Percentiles rank a stretch among this genome's conserved stretches.
Conservation (phyloP, 495 filamentous ascomycete species). For the Xylaria castorea region DNA sequence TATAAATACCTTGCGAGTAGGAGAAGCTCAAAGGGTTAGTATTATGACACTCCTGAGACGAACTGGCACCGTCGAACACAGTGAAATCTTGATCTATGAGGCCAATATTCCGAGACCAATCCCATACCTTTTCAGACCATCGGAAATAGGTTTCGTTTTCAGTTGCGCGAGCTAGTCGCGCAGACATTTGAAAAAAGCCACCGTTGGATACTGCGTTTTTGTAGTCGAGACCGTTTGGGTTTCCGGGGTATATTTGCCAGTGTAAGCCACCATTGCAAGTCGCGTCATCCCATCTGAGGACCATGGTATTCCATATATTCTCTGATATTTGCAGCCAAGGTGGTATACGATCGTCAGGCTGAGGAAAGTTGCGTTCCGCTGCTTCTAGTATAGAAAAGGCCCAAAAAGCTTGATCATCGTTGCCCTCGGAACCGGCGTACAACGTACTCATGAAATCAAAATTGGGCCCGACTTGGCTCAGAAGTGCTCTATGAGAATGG, state of each 20-base stretch:
- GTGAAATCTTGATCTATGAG: slow-evolving; percentile 56
- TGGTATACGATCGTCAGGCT: slow-evolving; percentile 59
- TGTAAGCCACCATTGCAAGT: slow-evolving; percentile 74
- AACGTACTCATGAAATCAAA: slow-evolving; percentile 63
- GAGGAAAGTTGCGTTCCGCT: slow-evolving; percentile 74
- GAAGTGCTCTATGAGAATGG: slow-evolving; percentile 52
- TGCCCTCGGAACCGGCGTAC: slow-evolving; percentile 60
- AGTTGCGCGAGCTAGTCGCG: slow-evolving; percentile 71
- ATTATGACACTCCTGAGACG: slow-evolving; percentile 51
- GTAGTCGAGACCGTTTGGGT: slow-evolving; percentile 72
- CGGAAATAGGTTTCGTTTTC: slow-evolving; percentile 66
- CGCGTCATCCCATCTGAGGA: slow-evolving; percentile 70
- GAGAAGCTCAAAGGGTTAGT: slow-evolving; percentile 61
- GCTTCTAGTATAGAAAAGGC: slow-evolving; percentile 74
- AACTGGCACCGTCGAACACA: slow-evolving; percentile 64
- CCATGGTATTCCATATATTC: slow-evolving; percentile 55
- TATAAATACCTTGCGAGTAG: slow-evolving; percentile 70
- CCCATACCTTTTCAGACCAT: slow-evolving; percentile 74
- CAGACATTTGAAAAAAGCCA: slow-evolving; percentile 71
- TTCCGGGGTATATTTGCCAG: slow-evolving; percentile 86
- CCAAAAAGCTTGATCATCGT: slow-evolving; percentile 87
- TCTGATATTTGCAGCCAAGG: slow-evolving; percentile 66
- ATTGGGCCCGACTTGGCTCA: slow-evolving; percentile 67
- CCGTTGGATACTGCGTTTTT: slow-evolving; percentile 77
- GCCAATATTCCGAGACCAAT: slow-evolving; percentile 65